Percentiles rank a stretch among this genome's conserved stretches.
Conservation (phyloP, 2,329 filamentous ascomycete species). For the Calonectria hawksworthii region DNA sequence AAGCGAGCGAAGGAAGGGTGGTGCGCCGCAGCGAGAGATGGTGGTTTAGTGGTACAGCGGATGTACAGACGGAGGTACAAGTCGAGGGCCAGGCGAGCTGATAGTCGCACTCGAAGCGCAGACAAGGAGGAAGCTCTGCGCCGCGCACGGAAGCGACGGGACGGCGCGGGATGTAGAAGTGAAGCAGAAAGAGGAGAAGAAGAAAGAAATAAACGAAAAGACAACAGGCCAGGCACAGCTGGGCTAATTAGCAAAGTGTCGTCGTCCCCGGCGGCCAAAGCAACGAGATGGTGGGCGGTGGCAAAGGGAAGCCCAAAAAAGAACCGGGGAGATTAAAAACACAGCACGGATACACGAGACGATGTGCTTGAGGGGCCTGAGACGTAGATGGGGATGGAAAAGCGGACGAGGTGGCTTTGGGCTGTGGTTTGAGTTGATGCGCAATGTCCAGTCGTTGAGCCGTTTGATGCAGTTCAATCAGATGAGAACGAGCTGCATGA, state of each 20-base stretch:
- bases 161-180: not conserved
- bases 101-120: not conserved
- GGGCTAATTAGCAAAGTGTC: slow-evolving; percentile 8
- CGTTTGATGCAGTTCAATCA: slow-evolving; percentile 7
- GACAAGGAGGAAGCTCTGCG: not conserved
- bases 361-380: not conserved
- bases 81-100: not conserved
- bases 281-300: not conserved
- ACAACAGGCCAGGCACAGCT: not conserved
- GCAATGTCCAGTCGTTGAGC: slow-evolving; percentile 10
- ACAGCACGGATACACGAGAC: slow-evolving; percentile 2
- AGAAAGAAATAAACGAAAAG: not conserved
- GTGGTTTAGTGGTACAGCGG: slow-evolving; percentile 1
- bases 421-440: slow-evolving; percentile 15
- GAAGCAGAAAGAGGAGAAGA: not conserved
- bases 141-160: slow-evolving; percentile 6
- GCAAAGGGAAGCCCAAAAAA: slow-evolving; percentile 9
- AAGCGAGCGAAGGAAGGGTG: not conserved
- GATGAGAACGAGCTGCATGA: slow-evolving; percentile 3
- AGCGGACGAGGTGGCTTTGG: slow-evolving; percentile 5
- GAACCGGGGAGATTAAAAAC: slow-evolving; percentile 3
- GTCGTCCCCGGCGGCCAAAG: slow-evolving; percentile 5
- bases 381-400: not conserved
- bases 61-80: not conserved
- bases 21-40: not conserved